Evolutionary conservation across 768 basidiomycete genomes (phyloP).

Genomic region (Psilocybe cubensis): DNA sequence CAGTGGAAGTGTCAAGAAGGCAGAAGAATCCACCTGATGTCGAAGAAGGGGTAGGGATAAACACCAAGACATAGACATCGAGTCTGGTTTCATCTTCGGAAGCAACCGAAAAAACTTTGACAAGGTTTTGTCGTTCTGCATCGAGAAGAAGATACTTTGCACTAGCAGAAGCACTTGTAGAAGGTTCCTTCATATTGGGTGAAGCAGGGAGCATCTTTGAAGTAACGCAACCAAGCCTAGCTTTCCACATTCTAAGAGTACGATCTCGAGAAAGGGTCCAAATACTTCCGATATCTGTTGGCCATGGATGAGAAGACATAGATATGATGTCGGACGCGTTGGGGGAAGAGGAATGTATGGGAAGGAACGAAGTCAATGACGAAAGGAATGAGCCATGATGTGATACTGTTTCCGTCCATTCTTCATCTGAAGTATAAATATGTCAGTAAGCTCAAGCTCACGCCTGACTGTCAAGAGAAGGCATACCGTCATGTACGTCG

Average conservation of each 20-base stretch:
- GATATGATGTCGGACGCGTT: conserved; percentile 68
- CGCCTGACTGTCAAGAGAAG: conserved; percentile 11
- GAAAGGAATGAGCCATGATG: conserved; percentile 71
- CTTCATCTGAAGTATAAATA: conserved; percentile 45
- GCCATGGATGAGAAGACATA: conserved; percentile 73
- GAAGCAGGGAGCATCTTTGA: conserved; percentile 48
- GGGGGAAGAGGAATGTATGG: conserved; percentile 49
- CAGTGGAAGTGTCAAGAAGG: conserved; percentile 57
- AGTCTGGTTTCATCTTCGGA: conserved; percentile 45
- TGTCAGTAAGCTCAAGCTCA: conserved; percentile 19
- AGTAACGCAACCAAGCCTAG: conserved; percentile 72
- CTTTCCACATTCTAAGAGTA: conserved; percentile 84
- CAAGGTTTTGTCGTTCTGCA: conserved; percentile 60
- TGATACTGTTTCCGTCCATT: conserved; percentile 69
- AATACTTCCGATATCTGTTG: conserved; percentile 71
- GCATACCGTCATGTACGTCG: conserved; percentile 62
- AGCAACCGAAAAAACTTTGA: conserved; percentile 61
- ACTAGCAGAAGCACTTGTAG: conserved; percentile 16
- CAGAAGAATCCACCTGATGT: conserved; percentile 83
- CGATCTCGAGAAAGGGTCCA: conserved; percentile 91
- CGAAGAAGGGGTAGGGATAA: conserved; percentile 70
- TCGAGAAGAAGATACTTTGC: conserved; percentile 52
- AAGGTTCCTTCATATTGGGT: conserved; percentile 21
- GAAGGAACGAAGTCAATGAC: conserved; percentile 68
- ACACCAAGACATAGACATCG: conserved; percentile 63